Conservation (phyloP, 768 basidiomycete genomes). For the Hypsizygus marmoreus region DNA sequence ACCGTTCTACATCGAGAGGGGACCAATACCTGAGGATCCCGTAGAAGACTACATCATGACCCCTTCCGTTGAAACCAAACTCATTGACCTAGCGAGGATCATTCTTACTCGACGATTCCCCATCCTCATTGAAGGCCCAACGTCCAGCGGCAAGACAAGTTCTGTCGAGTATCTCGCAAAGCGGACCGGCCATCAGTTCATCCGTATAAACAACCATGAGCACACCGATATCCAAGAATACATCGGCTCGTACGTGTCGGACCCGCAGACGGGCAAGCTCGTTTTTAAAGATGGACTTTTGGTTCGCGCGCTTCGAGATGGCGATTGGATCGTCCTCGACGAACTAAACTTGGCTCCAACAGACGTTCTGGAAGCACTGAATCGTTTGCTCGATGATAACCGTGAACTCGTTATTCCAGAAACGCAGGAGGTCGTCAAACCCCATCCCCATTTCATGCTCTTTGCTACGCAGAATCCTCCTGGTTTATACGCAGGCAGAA, state of each 20-base stretch:
- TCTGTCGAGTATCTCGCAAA: slow-evolving; percentile 94
- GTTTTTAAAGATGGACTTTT: slow-evolving; percentile 94
- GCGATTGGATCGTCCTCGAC: slow-evolving; percentile 98
- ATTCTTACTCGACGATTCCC: slow-evolving; percentile 88
- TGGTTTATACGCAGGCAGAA: slow-evolving; percentile 92
- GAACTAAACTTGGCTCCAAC: slow-evolving; percentile 97
- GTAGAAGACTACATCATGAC: slow-evolving; percentile 91
- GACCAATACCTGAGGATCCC: slow-evolving; percentile 61
- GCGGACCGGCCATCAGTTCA: slow-evolving; percentile 90
- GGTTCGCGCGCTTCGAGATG: slow-evolving; percentile 86
- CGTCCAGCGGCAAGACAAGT: slow-evolving; percentile 96
- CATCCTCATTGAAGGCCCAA: slow-evolving; percentile 96
- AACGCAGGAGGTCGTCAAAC: slow-evolving; percentile 90
- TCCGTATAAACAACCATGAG: slow-evolving; percentile 99
- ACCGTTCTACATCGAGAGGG: slow-evolving; percentile 87
- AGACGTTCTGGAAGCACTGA: slow-evolving; percentile 96
- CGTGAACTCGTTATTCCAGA: slow-evolving; percentile 94
- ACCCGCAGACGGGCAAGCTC: slow-evolving; percentile 89
- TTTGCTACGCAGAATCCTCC: slow-evolving; percentile 99
- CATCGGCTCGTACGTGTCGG: slow-evolving; percentile 93
- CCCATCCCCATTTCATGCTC: slow-evolving; percentile 95
- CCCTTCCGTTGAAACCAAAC: slow-evolving; percentile 90
- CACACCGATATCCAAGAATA: slow-evolving; percentile 99
- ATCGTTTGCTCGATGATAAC: slow-evolving; percentile 95
- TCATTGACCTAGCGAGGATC: slow-evolving; percentile 93